These are phyloP conservation scores for Ascochyta koolunga DNA, from an alignment of 2,329 filamentous ascomycete genomes.

Conservation along the genomic window DNA sequence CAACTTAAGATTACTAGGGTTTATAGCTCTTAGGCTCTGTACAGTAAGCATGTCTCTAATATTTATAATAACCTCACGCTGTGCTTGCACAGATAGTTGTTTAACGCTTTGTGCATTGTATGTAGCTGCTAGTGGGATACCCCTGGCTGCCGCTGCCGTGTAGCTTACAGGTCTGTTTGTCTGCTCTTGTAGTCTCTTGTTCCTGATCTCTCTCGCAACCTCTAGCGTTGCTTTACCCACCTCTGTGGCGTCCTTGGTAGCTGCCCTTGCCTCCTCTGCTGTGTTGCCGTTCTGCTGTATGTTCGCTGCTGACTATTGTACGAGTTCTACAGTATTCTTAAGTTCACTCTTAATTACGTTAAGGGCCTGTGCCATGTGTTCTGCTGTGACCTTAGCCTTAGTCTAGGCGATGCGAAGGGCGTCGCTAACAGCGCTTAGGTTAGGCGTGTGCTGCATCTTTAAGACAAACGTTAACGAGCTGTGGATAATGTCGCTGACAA, in stretches of 20 bases:
- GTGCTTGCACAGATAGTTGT: slow-evolving; percentile 14
- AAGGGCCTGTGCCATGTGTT: neutral
- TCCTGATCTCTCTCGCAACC: neutral
- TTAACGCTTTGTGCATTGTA: slow-evolving; percentile 24
- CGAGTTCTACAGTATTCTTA: neutral
- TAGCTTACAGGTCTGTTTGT: neutral
- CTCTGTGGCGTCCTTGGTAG: neutral
- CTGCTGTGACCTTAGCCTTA: neutral
- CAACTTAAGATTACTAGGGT: slow-evolving; percentile 18
- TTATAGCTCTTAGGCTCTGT: slow-evolving; percentile 22
- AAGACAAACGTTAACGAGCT: neutral
- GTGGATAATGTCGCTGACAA: neutral
- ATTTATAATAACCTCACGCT: slow-evolving; percentile 25
- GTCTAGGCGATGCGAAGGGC: neutral
- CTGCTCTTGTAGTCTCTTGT: neutral
- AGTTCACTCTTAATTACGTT: neutral
- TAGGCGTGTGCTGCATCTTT: neutral
- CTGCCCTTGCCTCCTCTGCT: neutral
- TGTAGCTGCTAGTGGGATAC: slow-evolving; percentile 15
- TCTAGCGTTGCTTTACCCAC: neutral
- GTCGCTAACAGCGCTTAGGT: neutral
- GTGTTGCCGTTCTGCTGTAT: neutral
- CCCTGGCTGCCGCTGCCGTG: neutral
- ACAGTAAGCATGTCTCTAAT: slow-evolving; percentile 21
- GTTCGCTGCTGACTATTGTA: neutral